These are phyloP conservation scores for Auriscalpium orientale DNA, from an alignment of 768 basidiomycete species.

Conservation along the genomic window DNA sequence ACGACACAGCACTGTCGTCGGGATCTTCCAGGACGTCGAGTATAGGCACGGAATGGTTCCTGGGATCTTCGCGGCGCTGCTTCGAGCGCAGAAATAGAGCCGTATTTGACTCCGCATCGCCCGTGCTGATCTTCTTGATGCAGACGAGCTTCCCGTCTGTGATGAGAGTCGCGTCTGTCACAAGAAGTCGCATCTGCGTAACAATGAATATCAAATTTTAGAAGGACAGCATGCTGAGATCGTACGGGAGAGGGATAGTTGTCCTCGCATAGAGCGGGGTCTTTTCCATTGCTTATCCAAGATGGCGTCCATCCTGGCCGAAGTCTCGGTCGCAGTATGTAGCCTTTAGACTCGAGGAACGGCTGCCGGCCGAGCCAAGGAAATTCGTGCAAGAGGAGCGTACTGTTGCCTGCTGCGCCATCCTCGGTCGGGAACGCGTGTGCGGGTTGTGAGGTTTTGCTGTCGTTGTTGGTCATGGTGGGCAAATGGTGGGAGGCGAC, in stretches of 20 bases:
- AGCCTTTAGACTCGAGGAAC: conserved; percentile 12
- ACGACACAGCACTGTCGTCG: neutral
- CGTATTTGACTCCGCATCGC: conserved; percentile 12
- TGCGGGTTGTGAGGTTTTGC: too few species aligned
- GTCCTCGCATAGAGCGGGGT: neutral
- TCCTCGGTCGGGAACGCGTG: too few species aligned
- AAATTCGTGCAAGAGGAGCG: neutral
- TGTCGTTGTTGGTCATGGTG: too few species aligned
- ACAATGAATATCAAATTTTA: too few species aligned
- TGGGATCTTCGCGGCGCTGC: neutral
- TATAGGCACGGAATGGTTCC: conserved; percentile 10
- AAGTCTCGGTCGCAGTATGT: conserved; percentile 10
- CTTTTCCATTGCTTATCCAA: conserved; percentile 5
- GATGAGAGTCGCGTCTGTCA: conserved; percentile 25
- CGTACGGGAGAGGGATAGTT: neutral
- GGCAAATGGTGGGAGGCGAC: too few species aligned
- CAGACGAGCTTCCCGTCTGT: conserved; percentile 21
- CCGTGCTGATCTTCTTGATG: conserved; percentile 21
- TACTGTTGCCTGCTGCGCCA: neutral
- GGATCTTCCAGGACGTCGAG: conserved; percentile 6
- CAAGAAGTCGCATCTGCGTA: neutral
- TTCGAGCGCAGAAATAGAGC: conserved; percentile 4
- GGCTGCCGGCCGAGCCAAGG: conserved; percentile 7
- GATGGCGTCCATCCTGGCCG: conserved; percentile 15
- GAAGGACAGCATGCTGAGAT: too few species aligned